phyloP scores from a whole-genome alignment of 805 yeast genomes.

The Pichia pseudocactophila region DNA sequence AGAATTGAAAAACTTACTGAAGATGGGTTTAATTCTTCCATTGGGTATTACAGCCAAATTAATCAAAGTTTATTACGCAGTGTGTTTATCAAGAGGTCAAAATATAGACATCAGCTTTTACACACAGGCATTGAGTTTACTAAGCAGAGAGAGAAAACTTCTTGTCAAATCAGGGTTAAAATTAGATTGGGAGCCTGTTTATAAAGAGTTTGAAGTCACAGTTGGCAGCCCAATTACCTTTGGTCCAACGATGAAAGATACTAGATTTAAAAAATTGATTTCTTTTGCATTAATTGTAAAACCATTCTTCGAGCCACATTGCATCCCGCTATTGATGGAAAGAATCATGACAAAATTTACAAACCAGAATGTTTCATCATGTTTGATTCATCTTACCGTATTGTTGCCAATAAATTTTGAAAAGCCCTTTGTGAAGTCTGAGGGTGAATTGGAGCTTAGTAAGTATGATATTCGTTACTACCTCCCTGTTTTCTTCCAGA shows the following conservation, averaged over 20 bases:
- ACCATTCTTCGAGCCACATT: constrained; percentile 40
- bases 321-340: constrained; percentile 44
- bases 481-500: constrained; percentile 57
- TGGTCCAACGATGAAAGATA: constrained; percentile 40
- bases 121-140: constrained; percentile 47
- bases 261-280: constrained; percentile 39
- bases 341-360: constrained; percentile 44
- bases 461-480: constrained; percentile 34
- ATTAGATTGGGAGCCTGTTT: constrained; percentile 45
- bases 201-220: constrained; percentile 28
- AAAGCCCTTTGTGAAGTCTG: constrained; percentile 11
- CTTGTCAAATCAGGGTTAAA: constrained; percentile 33
- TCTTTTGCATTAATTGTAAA: constrained; percentile 47
- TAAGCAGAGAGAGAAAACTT: constrained; percentile 42
- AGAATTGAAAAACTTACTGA: constrained; percentile 69
- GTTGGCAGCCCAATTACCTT: constrained; percentile 40
- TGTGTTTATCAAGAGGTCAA: constrained; percentile 69
- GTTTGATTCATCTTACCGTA: constrained; percentile 44
- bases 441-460: constrained; percentile 16
- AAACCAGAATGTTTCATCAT: constrained; percentile 41
- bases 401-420: constrained; percentile 41
- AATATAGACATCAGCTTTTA: constrained; percentile 50
- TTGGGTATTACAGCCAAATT: constrained; percentile 48
- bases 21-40: constrained; percentile 76
- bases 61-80: constrained; percentile 60